Evolutionary conservation across 1,284 basidiomycete species (phyloP), one percentile per base, ranked within the genome.

Genomic region (Ceratobasidium sp.): DNA sequence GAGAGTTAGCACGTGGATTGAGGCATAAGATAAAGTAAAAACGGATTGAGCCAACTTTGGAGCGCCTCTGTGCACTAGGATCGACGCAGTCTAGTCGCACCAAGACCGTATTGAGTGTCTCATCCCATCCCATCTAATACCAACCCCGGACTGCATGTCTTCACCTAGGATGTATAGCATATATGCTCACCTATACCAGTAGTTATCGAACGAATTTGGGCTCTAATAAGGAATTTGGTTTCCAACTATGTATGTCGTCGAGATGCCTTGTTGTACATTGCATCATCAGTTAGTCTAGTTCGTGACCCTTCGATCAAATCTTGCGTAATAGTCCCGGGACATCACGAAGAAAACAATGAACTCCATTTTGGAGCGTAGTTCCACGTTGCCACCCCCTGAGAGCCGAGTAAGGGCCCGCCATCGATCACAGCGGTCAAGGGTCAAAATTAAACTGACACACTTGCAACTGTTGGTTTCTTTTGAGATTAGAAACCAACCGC

Each of bases 131-230:
- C 89, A 77, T 9, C 68, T 56, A 79, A 61, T 54, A 77, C 67
- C 77, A 79, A 78, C 34, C 79, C 69, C 44, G 75, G 76, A 3
- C 78, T 17, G 79, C 80, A 15, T 32, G 17, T 81, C 22, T 65
- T 17, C 15, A 19, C 8, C 29, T 54, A 17, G 76, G n/a, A 46
- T 62, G 7, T 5, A 65, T 29, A 29, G 44, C 1, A 11, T 17
- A 59, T 59, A 9, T 17, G 32, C 43, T n/a, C 29, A 69, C 70
- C 81, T 85, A 61, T 90, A 86, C 85, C 89, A 91, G 13, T 85
- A 83, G 6, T 90, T 90, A 78, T 91, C 89, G 77, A 88, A 90
- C 68, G 88, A 88, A 80, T 88, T 87, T 0, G 90, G 90, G 0
- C 86, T 88, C 61, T 81, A 82, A 44, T 1, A 89, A 19, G 64